Conservation (phyloP, 2,329 filamentous ascomycete species). For the Ramularia endophylla region DNA sequence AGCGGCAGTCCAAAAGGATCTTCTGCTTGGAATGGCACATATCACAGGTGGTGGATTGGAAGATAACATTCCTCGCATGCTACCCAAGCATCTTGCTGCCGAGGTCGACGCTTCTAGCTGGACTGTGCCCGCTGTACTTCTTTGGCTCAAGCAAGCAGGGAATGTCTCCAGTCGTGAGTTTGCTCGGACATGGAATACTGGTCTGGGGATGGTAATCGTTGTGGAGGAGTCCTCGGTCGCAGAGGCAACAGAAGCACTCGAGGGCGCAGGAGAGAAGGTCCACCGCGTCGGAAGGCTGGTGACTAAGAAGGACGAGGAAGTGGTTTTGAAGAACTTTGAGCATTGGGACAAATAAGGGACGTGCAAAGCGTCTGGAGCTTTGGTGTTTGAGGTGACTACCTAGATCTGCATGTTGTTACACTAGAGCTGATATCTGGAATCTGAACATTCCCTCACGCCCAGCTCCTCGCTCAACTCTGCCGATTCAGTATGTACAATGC, state of each 20-base stretch:
- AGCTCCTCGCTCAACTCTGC: too few species aligned
- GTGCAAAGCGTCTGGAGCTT: not conserved
- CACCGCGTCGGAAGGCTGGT: slow-evolving; percentile 69
- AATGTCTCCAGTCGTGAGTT: slow-evolving; percentile 74
- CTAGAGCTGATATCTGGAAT: too few species aligned
- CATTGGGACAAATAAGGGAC: slow-evolving; percentile 16
- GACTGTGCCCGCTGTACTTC: slow-evolving; percentile 72
- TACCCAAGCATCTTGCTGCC: slow-evolving; percentile 71
- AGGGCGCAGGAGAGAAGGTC: slow-evolving; percentile 67
- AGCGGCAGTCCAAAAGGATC: slow-evolving; percentile 51
- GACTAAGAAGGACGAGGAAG: slow-evolving; percentile 51
- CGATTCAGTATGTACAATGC: too few species aligned
- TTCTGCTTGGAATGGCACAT: slow-evolving; percentile 90
- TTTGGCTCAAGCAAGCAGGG: slow-evolving; percentile 72
- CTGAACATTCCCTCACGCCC: not conserved
- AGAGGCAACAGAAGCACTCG: slow-evolving; percentile 54
- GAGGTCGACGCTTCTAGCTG: slow-evolving; percentile 73
- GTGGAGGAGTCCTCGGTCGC: slow-evolving; percentile 61
- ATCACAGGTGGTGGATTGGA: slow-evolving; percentile 91
- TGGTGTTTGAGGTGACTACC: too few species aligned
- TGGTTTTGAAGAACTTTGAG: slow-evolving; percentile 57
- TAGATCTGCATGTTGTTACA: too few species aligned
- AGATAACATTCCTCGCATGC: slow-evolving; percentile 93
- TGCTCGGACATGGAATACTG: slow-evolving; percentile 89
- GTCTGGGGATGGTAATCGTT: slow-evolving; percentile 88